A percentile compares a stretch with the other conserved stretches of the same genome.
Evolutionary conservation across 306 rosid genomes (phyloP).

Genomic region (Cotoneaster glaucophyllus): DNA sequence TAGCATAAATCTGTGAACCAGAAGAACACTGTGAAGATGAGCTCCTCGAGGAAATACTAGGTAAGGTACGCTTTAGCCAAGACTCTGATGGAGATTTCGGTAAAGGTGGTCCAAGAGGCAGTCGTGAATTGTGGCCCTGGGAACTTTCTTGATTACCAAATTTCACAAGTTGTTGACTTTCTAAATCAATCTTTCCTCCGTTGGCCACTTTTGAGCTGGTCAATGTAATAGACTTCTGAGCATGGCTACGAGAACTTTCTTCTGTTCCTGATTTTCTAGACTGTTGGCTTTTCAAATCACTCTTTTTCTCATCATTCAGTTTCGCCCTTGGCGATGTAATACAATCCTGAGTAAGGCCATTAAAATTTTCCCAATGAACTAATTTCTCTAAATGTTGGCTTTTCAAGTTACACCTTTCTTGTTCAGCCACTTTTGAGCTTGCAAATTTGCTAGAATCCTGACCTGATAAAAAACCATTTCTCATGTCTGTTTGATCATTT

Average conservation of each 20-base stretch:
- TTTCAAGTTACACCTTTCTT: slow-evolving; percentile 15
- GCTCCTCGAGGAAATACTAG: slow-evolving; percentile 47
- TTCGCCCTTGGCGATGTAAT: slow-evolving; percentile 10
- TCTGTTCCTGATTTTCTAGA: slow-evolving; percentile 9
- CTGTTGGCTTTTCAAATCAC: slow-evolving; percentile 23
- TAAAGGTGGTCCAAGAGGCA: slow-evolving; percentile 51
- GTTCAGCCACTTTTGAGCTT: slow-evolving; percentile 17
- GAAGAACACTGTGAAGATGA: slow-evolving; percentile 31
- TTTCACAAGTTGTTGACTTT: slow-evolving; percentile 23
- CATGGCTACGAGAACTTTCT: slow-evolving; percentile 9
- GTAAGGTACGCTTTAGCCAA: slow-evolving; percentile 79
- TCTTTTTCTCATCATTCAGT: slow-evolving; percentile 18
- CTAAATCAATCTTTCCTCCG: slow-evolving; percentile 21
- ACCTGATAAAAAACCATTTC: slow-evolving; percentile 19
- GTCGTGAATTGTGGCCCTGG: slow-evolving; percentile 13
- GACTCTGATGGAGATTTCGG: slow-evolving; percentile 94
- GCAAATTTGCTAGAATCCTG: slow-evolving; percentile 13
- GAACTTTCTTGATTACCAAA: slow-evolving; percentile 17
- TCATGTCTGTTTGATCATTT: slow-evolving; percentile 21
- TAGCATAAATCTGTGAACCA: slow-evolving; percentile 18
- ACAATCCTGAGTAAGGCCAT: slow-evolving; percentile 9
- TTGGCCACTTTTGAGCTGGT: slow-evolving; percentile 21
- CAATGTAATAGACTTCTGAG: slow-evolving; percentile 10
- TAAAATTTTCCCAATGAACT: slow-evolving; percentile 19
- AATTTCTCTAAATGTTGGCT: slow-evolving; percentile 26